Conservation (phyloP, 2,329 filamentous ascomycete genomes). For the Venturiaceae sp. region DNA sequence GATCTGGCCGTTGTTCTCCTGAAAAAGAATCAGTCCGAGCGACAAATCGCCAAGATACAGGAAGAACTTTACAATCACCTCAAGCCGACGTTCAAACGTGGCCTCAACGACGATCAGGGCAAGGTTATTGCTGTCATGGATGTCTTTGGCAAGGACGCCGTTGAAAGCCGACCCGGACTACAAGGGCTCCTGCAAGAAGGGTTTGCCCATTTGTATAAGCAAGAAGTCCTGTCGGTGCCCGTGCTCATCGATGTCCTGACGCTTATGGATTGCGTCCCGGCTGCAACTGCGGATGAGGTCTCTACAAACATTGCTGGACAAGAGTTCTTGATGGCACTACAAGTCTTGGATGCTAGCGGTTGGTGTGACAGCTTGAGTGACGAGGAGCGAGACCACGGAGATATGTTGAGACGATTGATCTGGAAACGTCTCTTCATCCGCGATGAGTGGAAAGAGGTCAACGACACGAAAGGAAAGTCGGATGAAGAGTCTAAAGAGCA, state of each 20-base stretch:
- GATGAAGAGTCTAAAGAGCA: constrained; percentile 42
- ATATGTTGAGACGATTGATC: constrained; percentile 51
- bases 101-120: background rate
- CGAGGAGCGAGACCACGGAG: constrained; percentile 22
- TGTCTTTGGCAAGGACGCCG: background rate
- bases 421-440: constrained; percentile 81
- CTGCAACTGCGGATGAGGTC: constrained; percentile 24
- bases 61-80: background rate
- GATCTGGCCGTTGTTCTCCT: background rate
- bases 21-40: background rate
- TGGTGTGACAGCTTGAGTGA: constrained; percentile 37
- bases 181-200: constrained; percentile 9
- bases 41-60: background rate
- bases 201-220: background rate
- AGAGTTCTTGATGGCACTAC: constrained; percentile 69
- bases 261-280: constrained; percentile 48
- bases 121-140: background rate
- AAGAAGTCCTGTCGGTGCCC: constrained; percentile 17
- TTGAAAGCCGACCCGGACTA: constrained; percentile 8
- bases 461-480: constrained; percentile 64
- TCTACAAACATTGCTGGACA: constrained; percentile 32
- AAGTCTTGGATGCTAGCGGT: constrained; percentile 43
- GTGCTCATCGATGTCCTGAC: constrained; percentile 69
- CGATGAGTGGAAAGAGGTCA: constrained; percentile 76
- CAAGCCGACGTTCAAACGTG: constrained; percentile 4